Percentiles rank a stretch among this genome's conserved stretches.
These are phyloP conservation scores for Dichomitus squalens DNA, from an alignment of 1,284 basidiomycete species.

Conservation along the genomic window DNA sequence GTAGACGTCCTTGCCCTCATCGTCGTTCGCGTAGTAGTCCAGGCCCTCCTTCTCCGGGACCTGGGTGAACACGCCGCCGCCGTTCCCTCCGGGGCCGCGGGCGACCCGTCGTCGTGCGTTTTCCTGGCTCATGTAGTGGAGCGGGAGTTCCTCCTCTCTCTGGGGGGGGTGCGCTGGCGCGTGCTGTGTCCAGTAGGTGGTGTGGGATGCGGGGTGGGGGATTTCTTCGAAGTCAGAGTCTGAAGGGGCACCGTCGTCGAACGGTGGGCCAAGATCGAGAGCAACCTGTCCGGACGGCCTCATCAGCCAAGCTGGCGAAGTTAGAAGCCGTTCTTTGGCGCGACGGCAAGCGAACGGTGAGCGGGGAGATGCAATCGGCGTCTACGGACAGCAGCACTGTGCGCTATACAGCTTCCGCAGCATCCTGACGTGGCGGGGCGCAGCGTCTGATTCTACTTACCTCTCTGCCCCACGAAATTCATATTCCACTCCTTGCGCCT, in stretches of 20 bases:
- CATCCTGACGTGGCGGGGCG: slow-evolving; percentile 24
- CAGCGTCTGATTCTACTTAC: not conserved
- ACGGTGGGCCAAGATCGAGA: slow-evolving; percentile 67
- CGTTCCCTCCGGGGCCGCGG: slow-evolving; percentile 42
- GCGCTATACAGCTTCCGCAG: slow-evolving; percentile 22
- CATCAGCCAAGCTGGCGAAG: slow-evolving; percentile 43
- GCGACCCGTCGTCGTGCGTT: slow-evolving; percentile 62
- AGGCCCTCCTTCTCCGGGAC: slow-evolving; percentile 39
- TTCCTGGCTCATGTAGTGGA: slow-evolving; percentile 75
- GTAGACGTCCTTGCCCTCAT: slow-evolving; percentile 77
- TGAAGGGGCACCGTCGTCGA: slow-evolving; percentile 35
- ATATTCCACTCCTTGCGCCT: not conserved
- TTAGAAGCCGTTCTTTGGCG: slow-evolving; percentile 7
- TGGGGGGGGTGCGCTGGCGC: slow-evolving; percentile 26
- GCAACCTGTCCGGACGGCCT: slow-evolving; percentile 60
- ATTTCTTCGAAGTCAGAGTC: slow-evolving; percentile 76
- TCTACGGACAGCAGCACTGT: slow-evolving; percentile 9
- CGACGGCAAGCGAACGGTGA: slow-evolving; percentile 8
- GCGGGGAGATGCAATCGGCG: slow-evolving; percentile 12
- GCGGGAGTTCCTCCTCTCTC: slow-evolving; percentile 59
- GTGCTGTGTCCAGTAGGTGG: slow-evolving; percentile 36
- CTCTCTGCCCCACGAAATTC: not conserved
- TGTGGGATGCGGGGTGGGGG: slow-evolving; percentile 50
- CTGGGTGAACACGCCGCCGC: slow-evolving; percentile 37
- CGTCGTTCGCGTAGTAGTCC: slow-evolving; percentile 48